phyloP scores from a whole-genome alignment of 1,284 basidiomycete genomes.

The Cutaneotrichosporon dermatis region DNA sequence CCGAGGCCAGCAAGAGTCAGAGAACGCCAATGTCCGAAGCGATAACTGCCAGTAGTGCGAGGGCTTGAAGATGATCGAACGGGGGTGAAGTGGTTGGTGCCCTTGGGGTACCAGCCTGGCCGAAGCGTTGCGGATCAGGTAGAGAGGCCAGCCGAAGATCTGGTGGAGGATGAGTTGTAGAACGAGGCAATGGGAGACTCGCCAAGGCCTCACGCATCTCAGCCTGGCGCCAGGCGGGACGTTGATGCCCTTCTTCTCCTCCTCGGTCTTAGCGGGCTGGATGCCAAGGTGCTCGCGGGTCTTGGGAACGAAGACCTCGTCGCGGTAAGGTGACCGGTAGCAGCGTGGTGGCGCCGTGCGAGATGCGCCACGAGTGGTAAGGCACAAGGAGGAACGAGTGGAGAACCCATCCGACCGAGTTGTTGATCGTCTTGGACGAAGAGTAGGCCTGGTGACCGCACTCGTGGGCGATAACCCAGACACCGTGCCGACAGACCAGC shows the following conservation, averaged over 20 bases:
- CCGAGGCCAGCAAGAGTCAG: slow-evolving; percentile 65
- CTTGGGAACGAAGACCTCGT: slow-evolving; percentile 93
- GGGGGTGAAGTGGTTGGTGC: slow-evolving; percentile 80
- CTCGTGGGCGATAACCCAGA: slow-evolving; percentile 80
- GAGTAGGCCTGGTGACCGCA: slow-evolving; percentile 97
- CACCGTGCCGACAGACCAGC: slow-evolving; percentile 90
- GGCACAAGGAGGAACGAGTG: slow-evolving; percentile 93
- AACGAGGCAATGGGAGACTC: slow-evolving; percentile 82
- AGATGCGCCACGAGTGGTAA: slow-evolving; percentile 97
- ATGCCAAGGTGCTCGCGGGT: slow-evolving; percentile 72
- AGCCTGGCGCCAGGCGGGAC: slow-evolving; percentile 67
- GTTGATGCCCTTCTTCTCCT: slow-evolving; percentile 57
- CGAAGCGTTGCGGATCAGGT: slow-evolving; percentile 83
- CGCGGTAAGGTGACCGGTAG: slow-evolving; percentile 92
- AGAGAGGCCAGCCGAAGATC: slow-evolving; percentile 78
- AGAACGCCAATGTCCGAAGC: slow-evolving; percentile 79
- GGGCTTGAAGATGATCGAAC: slow-evolving; percentile 76
- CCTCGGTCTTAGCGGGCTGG: slow-evolving; percentile 60
- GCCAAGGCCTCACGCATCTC: slow-evolving; percentile 84
- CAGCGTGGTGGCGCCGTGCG: slow-evolving; percentile 96
- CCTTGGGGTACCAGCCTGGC: slow-evolving; percentile 79
- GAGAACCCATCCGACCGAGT: slow-evolving; percentile 87
- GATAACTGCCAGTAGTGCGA: slow-evolving; percentile 76
- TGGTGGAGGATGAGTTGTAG: slow-evolving; percentile 65
- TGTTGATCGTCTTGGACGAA: slow-evolving; percentile 90